Percentiles rank a stretch among this genome's conserved stretches.
phyloP scores from a whole-genome alignment of 139 green algal species.

The Zygnema cylindricum region DNA sequence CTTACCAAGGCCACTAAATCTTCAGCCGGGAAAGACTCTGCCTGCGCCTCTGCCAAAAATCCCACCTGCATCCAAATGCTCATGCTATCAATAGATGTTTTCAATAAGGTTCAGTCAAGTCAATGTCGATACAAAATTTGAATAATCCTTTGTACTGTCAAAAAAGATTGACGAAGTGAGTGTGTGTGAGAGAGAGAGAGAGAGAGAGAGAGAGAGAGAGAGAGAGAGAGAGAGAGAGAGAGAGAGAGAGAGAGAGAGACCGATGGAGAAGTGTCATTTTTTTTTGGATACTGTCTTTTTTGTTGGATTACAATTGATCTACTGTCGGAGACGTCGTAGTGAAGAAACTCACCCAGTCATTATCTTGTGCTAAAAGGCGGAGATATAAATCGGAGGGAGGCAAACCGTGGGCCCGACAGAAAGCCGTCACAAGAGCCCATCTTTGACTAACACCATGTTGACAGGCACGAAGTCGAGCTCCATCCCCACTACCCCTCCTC shows the following conservation, averaged over 20 bases:
- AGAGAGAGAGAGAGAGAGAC: neutral
- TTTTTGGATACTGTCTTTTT: too few species aligned
- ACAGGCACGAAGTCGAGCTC: neutral
- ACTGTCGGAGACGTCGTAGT: neutral
- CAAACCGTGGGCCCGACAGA: conserved; percentile 27
- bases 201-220: neutral
- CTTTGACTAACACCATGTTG: conserved; percentile 21
- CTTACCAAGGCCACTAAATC: neutral
- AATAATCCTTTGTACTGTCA: neutral
- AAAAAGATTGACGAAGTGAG: neutral
- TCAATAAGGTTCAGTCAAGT: too few species aligned
- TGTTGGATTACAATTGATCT: too few species aligned
- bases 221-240: neutral
- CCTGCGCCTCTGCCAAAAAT: conserved; percentile 44
- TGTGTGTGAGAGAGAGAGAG: neutral
- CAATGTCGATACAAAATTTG: neutral
- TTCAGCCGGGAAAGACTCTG: neutral
- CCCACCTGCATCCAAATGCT: conserved; percentile 23
- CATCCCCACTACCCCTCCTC: conserved; percentile 12
- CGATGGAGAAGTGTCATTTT: neutral
- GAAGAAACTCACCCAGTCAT: conserved; percentile 35
- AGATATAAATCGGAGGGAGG: conserved; percentile 31
- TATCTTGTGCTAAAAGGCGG: conserved; percentile 17
- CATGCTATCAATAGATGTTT: too few species aligned
- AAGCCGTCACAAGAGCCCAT: conserved; percentile 37